Base-by-base conservation (phyloP, 2,329 filamentous ascomycete species). In the Sclerotinia glacialis region DNA sequence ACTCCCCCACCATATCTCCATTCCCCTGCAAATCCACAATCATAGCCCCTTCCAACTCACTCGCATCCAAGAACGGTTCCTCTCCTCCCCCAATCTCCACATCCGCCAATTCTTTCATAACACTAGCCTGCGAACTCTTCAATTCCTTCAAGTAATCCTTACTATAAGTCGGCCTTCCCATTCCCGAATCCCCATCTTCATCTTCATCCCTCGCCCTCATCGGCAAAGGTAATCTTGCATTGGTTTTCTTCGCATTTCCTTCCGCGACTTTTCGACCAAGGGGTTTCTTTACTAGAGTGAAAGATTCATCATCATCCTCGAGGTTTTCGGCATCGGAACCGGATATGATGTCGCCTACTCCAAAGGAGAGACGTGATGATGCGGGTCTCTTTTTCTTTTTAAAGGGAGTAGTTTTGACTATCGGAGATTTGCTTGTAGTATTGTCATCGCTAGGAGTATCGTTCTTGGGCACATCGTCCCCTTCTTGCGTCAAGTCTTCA, bases 91-190 rank as follows among this genome's bases (percentile, higher is more conserved):
- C 28, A 34, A 77, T 78, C 42, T 80, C 78, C 9, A 80, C 78
- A 34, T 79, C 76, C 9, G 81, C 68, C 1, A 88, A 74, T 67
- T 91, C 84, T 69, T 86, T 89, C 0, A 93, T 93, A 0, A 91
- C 93, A 31, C 88, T 91, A 0, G 92, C 93, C 0, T 93, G 97
- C 16, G 91, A 93, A 67, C 88, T 90, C 69, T 92, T 91, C 18
- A 99, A 83, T 76, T 97, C 92, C 44, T 91, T 88, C 26, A 99
- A 82, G 71, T 94, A 92, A 72, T 96, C 92, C 74, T 90, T 91
- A 80, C 85, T 96, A 77, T 99, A 98, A 67, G 81, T 89, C 0
- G 92, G 93, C 47, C 89, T 82, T 21, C 64, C 44, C 64, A 61
- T 61, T 7, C 46, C 58, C 44, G 28, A 61, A 61, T 61, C 55